Evolutionary conservation across 495 filamentous ascomycete species (phyloP).

Genomic region (Bathelium albidoporum): DNA sequence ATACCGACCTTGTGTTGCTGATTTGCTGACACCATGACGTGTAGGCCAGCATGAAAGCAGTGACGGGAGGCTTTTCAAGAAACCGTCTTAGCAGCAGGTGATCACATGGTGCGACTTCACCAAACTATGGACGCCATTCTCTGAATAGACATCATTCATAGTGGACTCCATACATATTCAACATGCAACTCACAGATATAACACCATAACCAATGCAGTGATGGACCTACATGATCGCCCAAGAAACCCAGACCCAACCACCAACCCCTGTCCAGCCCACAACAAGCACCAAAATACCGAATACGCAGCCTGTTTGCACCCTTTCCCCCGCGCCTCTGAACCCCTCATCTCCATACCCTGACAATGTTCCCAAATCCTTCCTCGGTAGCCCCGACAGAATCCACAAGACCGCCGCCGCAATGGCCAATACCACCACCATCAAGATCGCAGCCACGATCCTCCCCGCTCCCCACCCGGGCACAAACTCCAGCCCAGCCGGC

Average conservation of each 20-base stretch:
- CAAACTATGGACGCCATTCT: not conserved
- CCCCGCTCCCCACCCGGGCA: slow-evolving; percentile 16
- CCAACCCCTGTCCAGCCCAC: slow-evolving; percentile 14
- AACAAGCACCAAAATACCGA: slow-evolving; percentile 18
- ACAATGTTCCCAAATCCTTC: not conserved
- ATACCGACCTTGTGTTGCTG: not conserved
- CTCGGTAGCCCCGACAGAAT: slow-evolving; percentile 18
- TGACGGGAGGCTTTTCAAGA: not conserved
- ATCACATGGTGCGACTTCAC: not conserved
- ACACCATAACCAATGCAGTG: no score
- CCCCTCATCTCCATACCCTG: slow-evolving; percentile 7
- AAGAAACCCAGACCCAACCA: slow-evolving; percentile 22
- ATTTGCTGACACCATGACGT: not conserved
- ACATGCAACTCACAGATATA: no score
- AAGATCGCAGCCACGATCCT: slow-evolving; percentile 15
- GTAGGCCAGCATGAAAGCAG: not conserved
- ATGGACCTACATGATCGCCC: slow-evolving; percentile 17
- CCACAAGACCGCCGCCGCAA: slow-evolving; percentile 20
- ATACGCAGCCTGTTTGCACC: slow-evolving; percentile 12
- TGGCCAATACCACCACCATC: slow-evolving; percentile 7
- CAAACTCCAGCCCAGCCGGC: slow-evolving; percentile 22
- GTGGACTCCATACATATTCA: not conserved
- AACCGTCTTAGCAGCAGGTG: not conserved
- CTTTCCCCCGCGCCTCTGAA: slow-evolving; percentile 19
- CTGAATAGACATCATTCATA: not conserved